Percentiles rank a stretch among this genome's conserved stretches.
Conservation (phyloP, 371 early-diverging fungal genomes). For the Haplosporangium sp. region DNA sequence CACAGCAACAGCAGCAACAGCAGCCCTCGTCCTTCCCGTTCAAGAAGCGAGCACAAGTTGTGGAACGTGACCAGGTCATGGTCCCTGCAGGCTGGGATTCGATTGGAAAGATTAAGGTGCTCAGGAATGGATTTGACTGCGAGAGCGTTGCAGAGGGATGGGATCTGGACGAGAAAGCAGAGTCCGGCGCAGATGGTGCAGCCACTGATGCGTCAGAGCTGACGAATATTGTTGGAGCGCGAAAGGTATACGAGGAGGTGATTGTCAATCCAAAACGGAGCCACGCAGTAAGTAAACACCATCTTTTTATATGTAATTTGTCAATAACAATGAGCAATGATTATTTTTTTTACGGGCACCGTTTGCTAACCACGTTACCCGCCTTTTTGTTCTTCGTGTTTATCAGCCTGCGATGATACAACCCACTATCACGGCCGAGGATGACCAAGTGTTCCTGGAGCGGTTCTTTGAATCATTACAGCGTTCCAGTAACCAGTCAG, state of each 20-base stretch:
- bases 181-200: slow-evolving; percentile 15
- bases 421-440: slow-evolving; percentile 70
- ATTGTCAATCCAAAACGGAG: slow-evolving; percentile 49
- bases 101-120: slow-evolving; percentile 83
- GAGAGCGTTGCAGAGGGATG: slow-evolving; percentile 67
- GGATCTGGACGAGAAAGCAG: slow-evolving; percentile 43
- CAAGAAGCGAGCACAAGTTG: slow-evolving; percentile 76
- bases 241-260: slow-evolving; percentile 58
- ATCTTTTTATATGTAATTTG: slow-evolving; percentile 6
- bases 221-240: slow-evolving; percentile 16
- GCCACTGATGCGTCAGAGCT: slow-evolving; percentile 21
- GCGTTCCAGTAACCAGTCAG: slow-evolving; percentile 50
- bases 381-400: background rate
- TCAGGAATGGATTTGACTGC: slow-evolving; percentile 82
- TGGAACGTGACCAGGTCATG: slow-evolving; percentile 89
- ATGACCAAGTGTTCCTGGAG: slow-evolving; percentile 87
- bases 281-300: slow-evolving; percentile 48
- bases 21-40: slow-evolving; percentile 67
- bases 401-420: slow-evolving; percentile 55
- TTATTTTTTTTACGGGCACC: background rate
- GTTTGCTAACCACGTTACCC: slow-evolving; percentile 12
- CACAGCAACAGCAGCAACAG: slow-evolving; percentile 22
- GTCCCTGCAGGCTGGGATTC: slow-evolving; percentile 96
- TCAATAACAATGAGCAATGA: background rate
- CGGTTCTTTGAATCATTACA: slow-evolving; percentile 78